phyloP scores from a whole-genome alignment of 148 eudicot species.

The Linanthus parryae region DNA sequence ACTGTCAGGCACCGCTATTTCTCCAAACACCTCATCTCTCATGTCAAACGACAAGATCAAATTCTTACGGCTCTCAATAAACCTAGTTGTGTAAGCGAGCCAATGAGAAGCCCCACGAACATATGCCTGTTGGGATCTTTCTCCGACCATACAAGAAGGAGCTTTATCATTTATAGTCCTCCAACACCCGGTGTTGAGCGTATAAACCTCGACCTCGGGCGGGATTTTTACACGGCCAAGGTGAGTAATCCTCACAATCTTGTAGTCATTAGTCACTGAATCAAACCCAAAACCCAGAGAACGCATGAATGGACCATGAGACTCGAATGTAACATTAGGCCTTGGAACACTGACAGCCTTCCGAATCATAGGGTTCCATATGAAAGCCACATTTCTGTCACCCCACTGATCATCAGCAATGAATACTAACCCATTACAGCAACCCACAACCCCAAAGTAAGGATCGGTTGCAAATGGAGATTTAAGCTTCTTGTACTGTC shows the following conservation, averaged over 20 bases:
- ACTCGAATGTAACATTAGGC: neutral
- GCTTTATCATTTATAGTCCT: neutral
- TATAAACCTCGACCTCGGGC: conserved; percentile 1
- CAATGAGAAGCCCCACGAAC: conserved; percentile 9
- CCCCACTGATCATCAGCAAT: neutral
- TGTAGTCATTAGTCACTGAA: conserved; percentile 8
- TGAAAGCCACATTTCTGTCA: neutral
- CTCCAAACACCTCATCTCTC: conserved; percentile 4
- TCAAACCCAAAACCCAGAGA: conserved; percentile 16
- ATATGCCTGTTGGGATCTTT: neutral
- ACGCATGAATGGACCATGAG: neutral
- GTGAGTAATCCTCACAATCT: conserved; percentile 7
- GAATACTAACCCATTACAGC: conserved; percentile 11
- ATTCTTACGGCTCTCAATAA: no score
- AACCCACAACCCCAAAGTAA: conserved; percentile 2
- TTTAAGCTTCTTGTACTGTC: no score
- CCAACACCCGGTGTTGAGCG: conserved; percentile 5
- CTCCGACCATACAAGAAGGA: neutral
- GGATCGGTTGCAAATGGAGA: no score
- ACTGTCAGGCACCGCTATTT: conserved; percentile 4
- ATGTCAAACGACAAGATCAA: conserved; percentile 6
- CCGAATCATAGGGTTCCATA: conserved; percentile 15
- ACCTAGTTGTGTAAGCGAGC: neutral
- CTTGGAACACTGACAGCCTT: neutral
- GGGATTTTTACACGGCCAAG: neutral